phyloP scores from a whole-genome alignment of 1,139 yeast genomes.

The Candida pseudocylindracea region DNA sequence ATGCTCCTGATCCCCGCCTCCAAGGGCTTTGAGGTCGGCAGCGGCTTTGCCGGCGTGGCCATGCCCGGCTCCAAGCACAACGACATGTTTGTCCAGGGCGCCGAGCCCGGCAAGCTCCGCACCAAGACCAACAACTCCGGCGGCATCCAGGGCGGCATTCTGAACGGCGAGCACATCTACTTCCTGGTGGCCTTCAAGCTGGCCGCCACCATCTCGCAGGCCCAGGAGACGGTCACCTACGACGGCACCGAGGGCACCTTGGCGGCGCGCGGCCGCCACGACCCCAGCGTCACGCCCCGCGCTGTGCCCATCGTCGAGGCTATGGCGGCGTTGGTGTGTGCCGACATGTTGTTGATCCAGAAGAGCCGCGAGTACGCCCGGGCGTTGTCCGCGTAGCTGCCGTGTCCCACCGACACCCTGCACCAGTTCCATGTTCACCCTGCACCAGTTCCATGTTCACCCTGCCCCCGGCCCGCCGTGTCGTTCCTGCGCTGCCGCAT shows the following conservation, averaged over 20 bases:
- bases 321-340: conserved; percentile 85
- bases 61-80: conserved; percentile 90
- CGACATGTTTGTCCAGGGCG: conserved; percentile 55
- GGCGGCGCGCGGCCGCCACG: conserved; percentile 96
- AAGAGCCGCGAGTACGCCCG: conserved; percentile 46
- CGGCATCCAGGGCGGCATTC: conserved; percentile 94
- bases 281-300: conserved; percentile 95
- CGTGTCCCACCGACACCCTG: too few species aligned
- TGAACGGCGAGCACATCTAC: conserved; percentile 88
- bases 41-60: conserved; percentile 78
- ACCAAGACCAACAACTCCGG: conserved; percentile 87
- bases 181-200: conserved; percentile 94
- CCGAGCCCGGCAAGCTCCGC: conserved; percentile 33
- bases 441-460: too few species aligned
- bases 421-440: too few species aligned
- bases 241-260: conserved; percentile 72
- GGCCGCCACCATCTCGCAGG: conserved; percentile 92
- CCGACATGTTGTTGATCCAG: conserved; percentile 71
- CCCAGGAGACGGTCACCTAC: conserved; percentile 71
- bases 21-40: conserved; percentile 92
- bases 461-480: too few species aligned
- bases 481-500: too few species aligned
- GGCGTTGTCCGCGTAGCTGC: neutral
- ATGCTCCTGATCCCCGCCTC: conserved; percentile 96
- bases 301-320: conserved; percentile 98